Conservation (phyloP, 2,329 filamentous ascomycete genomes). For the Helicocarpus griseus region DNA sequence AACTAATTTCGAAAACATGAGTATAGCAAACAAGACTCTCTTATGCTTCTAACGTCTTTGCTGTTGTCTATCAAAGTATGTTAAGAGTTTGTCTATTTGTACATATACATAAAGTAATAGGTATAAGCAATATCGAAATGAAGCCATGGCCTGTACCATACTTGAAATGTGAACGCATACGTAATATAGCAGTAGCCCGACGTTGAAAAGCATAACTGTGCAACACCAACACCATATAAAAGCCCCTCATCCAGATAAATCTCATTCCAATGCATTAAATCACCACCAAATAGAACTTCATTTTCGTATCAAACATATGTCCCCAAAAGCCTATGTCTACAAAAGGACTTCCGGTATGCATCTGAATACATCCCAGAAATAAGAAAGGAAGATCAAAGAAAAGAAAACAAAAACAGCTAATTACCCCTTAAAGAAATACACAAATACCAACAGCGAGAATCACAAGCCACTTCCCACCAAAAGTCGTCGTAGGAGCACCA, state of each 20-base stretch:
- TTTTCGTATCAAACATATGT: neutral
- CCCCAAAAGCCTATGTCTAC: too few species aligned
- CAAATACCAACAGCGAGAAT: neutral
- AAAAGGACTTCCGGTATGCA: too few species aligned
- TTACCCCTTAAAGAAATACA: constrained; percentile 1
- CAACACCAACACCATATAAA: neutral
- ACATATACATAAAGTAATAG: too few species aligned
- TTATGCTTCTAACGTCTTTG: neutral
- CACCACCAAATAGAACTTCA: neutral
- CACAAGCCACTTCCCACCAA: neutral
- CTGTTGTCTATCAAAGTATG: neutral
- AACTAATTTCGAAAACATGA: too few species aligned
- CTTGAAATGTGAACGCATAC: too few species aligned
- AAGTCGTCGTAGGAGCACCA: neutral
- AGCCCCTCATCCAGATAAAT: too few species aligned
- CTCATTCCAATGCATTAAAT: too few species aligned
- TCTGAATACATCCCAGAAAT: too few species aligned
- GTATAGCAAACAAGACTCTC: too few species aligned
- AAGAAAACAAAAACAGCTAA: neutral
- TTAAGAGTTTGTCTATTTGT: neutral
- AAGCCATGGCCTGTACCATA: neutral
- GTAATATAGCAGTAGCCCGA: neutral
- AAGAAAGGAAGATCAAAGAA: neutral
- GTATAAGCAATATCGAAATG: neutral
- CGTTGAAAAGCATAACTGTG: neutral